Base-by-base conservation (phyloP, 306 rosid genomes). In the Amphicarpaea edgeworthii region DNA sequence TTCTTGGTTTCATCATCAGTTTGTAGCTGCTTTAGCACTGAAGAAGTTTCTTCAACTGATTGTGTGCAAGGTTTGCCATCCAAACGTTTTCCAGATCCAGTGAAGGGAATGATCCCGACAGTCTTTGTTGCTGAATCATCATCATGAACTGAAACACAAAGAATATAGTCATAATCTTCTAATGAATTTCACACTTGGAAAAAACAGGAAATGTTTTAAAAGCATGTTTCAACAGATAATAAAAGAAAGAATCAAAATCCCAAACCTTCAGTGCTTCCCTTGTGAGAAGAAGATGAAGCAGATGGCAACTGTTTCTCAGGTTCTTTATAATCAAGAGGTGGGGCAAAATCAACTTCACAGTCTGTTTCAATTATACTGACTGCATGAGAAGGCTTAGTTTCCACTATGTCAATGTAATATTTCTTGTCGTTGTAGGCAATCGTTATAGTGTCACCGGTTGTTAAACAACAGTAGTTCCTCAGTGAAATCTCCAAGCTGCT, bases 391-490 rank as follows among this genome's bases (percentile, higher is more conserved):
- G 91, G 91, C 72, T 87, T 85, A 3, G 89, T 77, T 84, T 89
- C 87, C 75, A 89, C 75, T 41, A 85, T 58, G 24, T 87, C 49
- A 37, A 87, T 83, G 81, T 79, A 83, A 65, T 83, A 87, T 55
- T 89, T 75, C 70, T 79, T 87, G 21, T 85, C 61, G 83, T 81
- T 87, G 55, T 81, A 89, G 57, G 86, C 68, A 79, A 87, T 81
- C 89, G 83, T 77, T 68, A 87, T 83, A 28, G 87, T 89, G 76
- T 75, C 89, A 8, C 91, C 89, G 0, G 86, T 79, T 34, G 93
- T 85, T 42, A 87, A 79, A 68, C 90, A 86, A 3, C 87, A 77
- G 79, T 82, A 83, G 64, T 68, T 78, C 82, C 90, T 86, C 58
- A 83, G 78, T 50, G 87, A 49, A 34, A 40, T 80, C 79, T 88